Percentiles rank a stretch among this genome's conserved stretches.
Conservation (phyloP, 345 rosid species). For the Linum lewisii region DNA sequence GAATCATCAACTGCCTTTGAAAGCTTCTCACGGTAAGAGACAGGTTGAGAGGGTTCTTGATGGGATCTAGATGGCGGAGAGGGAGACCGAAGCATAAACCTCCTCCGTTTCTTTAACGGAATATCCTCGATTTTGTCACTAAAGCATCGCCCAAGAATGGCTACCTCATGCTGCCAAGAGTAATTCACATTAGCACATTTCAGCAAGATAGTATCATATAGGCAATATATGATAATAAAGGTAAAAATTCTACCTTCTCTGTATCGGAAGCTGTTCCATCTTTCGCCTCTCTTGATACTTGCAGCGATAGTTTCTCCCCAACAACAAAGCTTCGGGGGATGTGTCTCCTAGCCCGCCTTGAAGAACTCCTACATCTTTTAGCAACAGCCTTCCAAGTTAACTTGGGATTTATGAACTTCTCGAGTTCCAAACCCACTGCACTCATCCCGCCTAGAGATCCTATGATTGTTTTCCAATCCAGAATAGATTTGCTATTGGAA, state of each 20-base stretch:
- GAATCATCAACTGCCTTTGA: conserved; percentile 7
- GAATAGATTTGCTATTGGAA: conserved; percentile 13
- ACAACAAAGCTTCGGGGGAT: conserved; percentile 16
- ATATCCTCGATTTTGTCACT: conserved; percentile 34
- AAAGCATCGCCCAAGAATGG: conserved; percentile 39
- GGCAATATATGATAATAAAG: conserved; percentile 2
- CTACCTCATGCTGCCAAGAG: conserved; percentile 41
- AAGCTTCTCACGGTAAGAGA: conserved; percentile 3
- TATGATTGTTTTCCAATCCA: conserved; percentile 24
- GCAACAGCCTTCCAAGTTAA: conserved; percentile 44
- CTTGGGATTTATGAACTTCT: conserved; percentile 30
- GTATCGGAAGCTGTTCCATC: conserved; percentile 28
- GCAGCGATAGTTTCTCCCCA: conserved; percentile 17
- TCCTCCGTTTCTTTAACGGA: conserved; percentile 46
- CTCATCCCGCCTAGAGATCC: conserved; percentile 30
- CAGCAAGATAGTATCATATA: not conserved
- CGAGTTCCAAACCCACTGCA: conserved; percentile 34
- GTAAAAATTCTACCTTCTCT: conserved; percentile 34
- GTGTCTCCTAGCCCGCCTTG: conserved; percentile 32
- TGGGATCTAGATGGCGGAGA: conserved; percentile 21
- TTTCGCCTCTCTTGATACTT: conserved; percentile 13
- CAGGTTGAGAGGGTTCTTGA: conserved; percentile 17
- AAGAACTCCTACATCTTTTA: conserved; percentile 38
- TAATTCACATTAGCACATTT: conserved; percentile 7
- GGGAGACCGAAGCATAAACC: conserved; percentile 20